Evolutionary conservation across 305 asterid species (phyloP).

Genomic region (Fraxinus sp.): DNA sequence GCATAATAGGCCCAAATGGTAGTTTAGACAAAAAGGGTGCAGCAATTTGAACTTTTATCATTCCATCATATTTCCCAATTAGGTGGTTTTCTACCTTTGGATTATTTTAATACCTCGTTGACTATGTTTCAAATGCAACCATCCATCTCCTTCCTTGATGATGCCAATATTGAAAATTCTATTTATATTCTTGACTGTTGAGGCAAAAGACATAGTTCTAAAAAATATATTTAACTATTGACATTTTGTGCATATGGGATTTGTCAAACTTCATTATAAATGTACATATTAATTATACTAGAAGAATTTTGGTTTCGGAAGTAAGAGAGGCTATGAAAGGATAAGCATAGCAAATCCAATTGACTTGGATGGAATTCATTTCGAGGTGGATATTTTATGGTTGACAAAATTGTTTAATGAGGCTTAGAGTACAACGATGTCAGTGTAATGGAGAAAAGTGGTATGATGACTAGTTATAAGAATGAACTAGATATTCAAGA

Average conservation of each 20-base stretch:
- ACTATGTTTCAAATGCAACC: background rate
- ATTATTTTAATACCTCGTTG: background rate
- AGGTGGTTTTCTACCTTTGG: background rate
- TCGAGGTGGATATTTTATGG: background rate
- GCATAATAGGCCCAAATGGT: background rate
- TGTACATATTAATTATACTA: background rate
- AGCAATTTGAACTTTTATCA: background rate
- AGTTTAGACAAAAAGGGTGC: background rate
- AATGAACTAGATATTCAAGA: background rate
- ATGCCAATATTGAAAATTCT: background rate
- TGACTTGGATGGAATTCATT: background rate
- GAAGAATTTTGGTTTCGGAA: background rate
- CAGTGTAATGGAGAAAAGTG: background rate
- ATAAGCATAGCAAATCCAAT: background rate
- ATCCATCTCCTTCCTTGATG: background rate
- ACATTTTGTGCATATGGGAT: background rate
- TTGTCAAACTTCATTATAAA: background rate
- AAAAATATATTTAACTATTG: background rate
- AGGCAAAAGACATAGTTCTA: background rate
- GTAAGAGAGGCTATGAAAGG: background rate
- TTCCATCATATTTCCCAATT: background rate
- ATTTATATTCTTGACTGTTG: background rate
- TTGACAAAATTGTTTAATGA: background rate
- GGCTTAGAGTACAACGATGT: background rate
- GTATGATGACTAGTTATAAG: background rate